phyloP scores from a whole-genome alignment of 2,329 filamentous ascomycete species.

The Aspergillus versicolor region DNA sequence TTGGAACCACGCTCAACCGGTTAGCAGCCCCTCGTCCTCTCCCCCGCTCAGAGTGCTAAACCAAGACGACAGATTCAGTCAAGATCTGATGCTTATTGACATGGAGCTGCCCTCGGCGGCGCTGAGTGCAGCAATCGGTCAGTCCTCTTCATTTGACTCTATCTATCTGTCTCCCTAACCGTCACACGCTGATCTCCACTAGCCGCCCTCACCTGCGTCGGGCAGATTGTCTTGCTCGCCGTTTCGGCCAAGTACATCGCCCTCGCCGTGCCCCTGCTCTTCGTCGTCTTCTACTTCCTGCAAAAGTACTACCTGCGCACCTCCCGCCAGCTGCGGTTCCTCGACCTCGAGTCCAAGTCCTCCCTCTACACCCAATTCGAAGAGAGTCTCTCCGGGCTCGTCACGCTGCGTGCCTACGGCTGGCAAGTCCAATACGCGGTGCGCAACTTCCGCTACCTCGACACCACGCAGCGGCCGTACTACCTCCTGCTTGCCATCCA shows the following conservation, averaged over 20 bases:
- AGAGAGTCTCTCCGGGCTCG: constrained; percentile 50
- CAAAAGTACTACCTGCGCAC: constrained; percentile 50
- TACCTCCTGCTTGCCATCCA: constrained; percentile 49
- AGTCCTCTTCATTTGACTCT: too few species aligned
- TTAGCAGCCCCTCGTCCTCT: too few species aligned
- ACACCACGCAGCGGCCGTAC: constrained; percentile 44
- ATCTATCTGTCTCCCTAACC: too few species aligned
- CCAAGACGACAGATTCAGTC: too few species aligned
- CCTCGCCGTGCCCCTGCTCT: constrained; percentile 39
- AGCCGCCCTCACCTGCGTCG: too few species aligned
- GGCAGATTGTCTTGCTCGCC: too few species aligned
- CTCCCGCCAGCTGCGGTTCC: constrained; percentile 48
- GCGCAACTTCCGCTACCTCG: constrained; percentile 40
- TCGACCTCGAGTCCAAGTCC: constrained; percentile 54
- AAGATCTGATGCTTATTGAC: constrained; percentile 48
- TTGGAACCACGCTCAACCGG: too few species aligned
- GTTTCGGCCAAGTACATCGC: constrained; percentile 42
- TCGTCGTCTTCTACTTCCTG: constrained; percentile 39
- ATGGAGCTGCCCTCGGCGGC: constrained; percentile 40
- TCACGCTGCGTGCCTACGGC: constrained; percentile 52
- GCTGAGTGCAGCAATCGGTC: constrained; percentile 27
- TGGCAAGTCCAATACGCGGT: constrained; percentile 43
- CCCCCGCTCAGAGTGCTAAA: too few species aligned
- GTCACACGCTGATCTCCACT: too few species aligned
- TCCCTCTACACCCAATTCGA: constrained; percentile 53